These are phyloP conservation scores for Pyrenula massariospora DNA, from an alignment of 495 filamentous ascomycete species.

Conservation along the genomic window DNA sequence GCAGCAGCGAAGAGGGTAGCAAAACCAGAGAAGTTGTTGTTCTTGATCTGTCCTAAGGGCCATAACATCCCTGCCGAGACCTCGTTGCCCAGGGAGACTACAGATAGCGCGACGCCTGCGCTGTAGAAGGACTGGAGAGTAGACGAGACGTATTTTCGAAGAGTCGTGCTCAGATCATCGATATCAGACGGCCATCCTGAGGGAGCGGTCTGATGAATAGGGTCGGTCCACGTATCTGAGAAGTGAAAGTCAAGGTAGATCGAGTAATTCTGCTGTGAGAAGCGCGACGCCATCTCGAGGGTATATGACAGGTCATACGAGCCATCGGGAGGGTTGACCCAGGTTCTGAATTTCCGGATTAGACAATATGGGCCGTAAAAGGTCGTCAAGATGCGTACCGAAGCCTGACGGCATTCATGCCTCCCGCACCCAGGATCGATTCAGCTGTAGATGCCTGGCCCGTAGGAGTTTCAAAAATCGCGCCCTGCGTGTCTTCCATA, in stretches of 20 bases:
- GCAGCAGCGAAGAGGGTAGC: slow-evolving; percentile 36
- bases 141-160: slow-evolving; percentile 55
- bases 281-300: slow-evolving; percentile 49
- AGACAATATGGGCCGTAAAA: not conserved
- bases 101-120: slow-evolving; percentile 38
- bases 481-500: not conserved
- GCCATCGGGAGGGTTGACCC: slow-evolving; percentile 58
- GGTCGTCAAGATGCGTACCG: not conserved
- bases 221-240: slow-evolving; percentile 53
- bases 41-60: slow-evolving; percentile 42
- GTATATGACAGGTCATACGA: slow-evolving; percentile 61
- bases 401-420: not conserved
- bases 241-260: slow-evolving; percentile 64
- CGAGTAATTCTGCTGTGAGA: slow-evolving; percentile 47
- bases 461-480: not conserved
- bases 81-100: slow-evolving; percentile 62
- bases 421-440: not conserved
- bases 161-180: slow-evolving; percentile 41
- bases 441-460: not conserved
- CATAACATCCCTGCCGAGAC: slow-evolving; percentile 52
- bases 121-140: slow-evolving; percentile 46
- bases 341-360: slow-evolving; percentile 11
- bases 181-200: slow-evolving; percentile 46
- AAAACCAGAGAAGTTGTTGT: slow-evolving; percentile 16
- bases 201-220: slow-evolving; percentile 37